Conservation (phyloP, 495 filamentous ascomycete species). For the Penicillium ucsense region DNA sequence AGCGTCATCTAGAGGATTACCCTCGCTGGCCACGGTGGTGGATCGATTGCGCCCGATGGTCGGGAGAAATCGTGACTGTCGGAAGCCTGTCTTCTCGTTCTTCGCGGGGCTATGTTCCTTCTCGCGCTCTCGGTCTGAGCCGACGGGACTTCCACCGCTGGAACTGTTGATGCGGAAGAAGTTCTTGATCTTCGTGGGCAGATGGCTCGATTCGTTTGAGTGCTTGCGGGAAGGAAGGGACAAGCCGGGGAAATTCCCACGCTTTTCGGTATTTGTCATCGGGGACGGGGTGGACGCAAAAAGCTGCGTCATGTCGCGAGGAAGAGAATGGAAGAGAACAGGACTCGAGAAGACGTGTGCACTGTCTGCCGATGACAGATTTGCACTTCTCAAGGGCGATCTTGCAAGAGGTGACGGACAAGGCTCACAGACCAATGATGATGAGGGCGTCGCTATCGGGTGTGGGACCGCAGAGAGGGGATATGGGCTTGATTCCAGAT, state of each 20-base stretch:
- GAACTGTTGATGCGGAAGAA: slow-evolving; percentile 93
- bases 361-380: no score
- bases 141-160: slow-evolving; percentile 34
- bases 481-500: background rate
- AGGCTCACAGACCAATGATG: no score
- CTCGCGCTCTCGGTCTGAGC: slow-evolving; percentile 32
- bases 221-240: slow-evolving; percentile 42
- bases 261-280: slow-evolving; percentile 35
- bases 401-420: no score
- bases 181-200: slow-evolving; percentile 86
- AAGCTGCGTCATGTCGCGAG: slow-evolving; percentile 34
- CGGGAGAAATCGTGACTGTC: slow-evolving; percentile 77
- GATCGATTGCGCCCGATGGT: slow-evolving; percentile 70
- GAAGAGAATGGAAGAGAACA: background rate
- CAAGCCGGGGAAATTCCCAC: slow-evolving; percentile 36
- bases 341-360: background rate
- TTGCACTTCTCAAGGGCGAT: no score
- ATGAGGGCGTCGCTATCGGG: slow-evolving; percentile 1
- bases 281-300: slow-evolving; percentile 36
- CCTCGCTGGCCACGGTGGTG: slow-evolving; percentile 86
- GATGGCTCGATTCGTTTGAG: slow-evolving; percentile 46
- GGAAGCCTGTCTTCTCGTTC: slow-evolving; percentile 56
- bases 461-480: slow-evolving; percentile 10
- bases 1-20: slow-evolving; percentile 77
- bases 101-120: slow-evolving; percentile 28